phyloP scores from a whole-genome alignment of 352 stramenopile genomes.

The Phytopythium chamaehyphon region DNA sequence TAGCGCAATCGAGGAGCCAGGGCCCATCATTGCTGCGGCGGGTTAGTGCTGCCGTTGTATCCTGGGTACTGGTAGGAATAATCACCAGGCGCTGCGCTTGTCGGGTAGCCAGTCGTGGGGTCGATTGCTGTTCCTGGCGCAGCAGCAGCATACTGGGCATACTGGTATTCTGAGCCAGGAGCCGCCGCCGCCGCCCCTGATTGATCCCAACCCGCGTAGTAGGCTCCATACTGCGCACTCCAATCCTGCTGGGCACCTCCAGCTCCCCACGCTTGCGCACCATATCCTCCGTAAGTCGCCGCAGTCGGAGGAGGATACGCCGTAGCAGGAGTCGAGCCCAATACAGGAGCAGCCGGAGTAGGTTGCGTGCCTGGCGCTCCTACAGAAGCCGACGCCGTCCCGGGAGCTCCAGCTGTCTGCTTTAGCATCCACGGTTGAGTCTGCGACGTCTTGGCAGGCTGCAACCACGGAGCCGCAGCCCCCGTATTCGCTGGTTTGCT shows the following conservation, averaged over 20 bases:
- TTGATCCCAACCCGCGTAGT: conserved; percentile 48
- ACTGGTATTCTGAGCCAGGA: conserved; percentile 20
- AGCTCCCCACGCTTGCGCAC: conserved; percentile 12
- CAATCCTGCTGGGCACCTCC: conserved; percentile 15
- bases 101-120: background rate
- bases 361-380: conserved; percentile 16
- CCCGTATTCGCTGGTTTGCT: conserved; percentile 25
- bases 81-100: background rate
- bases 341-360: conserved; percentile 8
- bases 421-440: conserved; percentile 68
- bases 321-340: background rate
- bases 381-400: conserved; percentile 20
- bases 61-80: conserved; percentile 47
- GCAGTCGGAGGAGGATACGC: conserved; percentile 17
- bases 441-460: conserved; percentile 44
- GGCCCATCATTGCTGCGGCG: conserved; percentile 17
- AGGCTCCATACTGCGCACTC: conserved; percentile 40
- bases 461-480: conserved; percentile 55
- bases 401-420: conserved; percentile 36
- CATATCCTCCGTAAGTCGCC: conserved; percentile 2
- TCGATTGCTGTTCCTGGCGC: conserved; percentile 1
- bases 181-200: conserved; percentile 11
- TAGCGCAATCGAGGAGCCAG: too few species aligned
- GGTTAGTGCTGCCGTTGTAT: conserved; percentile 21
- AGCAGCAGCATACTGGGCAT: conserved; percentile 2